These are phyloP conservation scores for Mycena polygramma DNA, from an alignment of 768 basidiomycete species.

Conservation along the genomic window DNA sequence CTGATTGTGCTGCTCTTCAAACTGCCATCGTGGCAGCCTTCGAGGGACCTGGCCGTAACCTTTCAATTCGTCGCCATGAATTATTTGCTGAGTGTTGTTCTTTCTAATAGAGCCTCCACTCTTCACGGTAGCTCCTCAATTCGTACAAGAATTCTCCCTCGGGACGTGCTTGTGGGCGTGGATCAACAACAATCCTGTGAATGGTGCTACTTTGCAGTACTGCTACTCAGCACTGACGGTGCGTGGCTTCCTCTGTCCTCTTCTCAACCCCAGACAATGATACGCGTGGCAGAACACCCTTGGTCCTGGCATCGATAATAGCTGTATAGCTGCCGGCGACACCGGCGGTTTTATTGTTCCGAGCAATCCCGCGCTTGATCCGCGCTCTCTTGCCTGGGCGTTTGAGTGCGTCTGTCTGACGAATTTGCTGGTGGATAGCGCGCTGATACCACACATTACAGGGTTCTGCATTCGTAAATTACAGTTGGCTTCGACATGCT, in stretches of 20 bases:
- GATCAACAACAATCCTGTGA: constrained; percentile 28
- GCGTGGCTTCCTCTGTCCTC: background rate
- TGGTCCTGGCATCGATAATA: background rate
- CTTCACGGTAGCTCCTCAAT: constrained; percentile 24
- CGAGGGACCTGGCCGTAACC: background rate
- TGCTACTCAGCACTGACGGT: constrained; percentile 11
- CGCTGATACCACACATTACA: no score
- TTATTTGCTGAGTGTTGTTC: constrained; percentile 17
- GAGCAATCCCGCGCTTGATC: constrained; percentile 14
- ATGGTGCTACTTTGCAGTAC: constrained; percentile 15
- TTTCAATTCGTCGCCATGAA: background rate
- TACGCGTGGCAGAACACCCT: background rate
- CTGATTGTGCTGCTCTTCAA: background rate
- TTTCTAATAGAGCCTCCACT: background rate
- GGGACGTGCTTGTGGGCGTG: constrained; percentile 29
- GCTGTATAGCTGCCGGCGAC: constrained; percentile 7
- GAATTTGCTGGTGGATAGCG: no score
- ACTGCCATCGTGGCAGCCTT: background rate
- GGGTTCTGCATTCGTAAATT: no score
- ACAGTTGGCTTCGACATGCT: no score
- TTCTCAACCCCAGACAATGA: background rate
- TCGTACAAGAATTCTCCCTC: constrained; percentile 25
- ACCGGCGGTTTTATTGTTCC: constrained; percentile 7
- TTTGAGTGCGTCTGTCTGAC: constrained; percentile 31
- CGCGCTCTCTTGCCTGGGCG: constrained; percentile 2